Conservation (phyloP, 1,284 basidiomycete species). For the Amylostereum areolatum region DNA sequence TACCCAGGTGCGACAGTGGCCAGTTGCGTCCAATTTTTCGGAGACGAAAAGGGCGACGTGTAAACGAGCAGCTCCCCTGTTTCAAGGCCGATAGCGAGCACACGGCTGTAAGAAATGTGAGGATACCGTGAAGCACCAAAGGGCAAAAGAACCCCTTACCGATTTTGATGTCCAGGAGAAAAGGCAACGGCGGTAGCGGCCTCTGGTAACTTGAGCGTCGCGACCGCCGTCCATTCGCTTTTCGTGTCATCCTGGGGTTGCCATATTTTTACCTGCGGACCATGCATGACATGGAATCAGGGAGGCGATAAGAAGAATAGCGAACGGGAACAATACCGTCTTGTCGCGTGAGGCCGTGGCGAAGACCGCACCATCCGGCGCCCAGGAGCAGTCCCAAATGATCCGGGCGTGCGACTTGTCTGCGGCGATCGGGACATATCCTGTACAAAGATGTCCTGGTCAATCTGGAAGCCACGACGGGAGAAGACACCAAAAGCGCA, state of each 20-base stretch:
- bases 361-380: conserved; percentile 67
- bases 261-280: conserved; percentile 70
- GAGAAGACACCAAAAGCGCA: conserved; percentile 16
- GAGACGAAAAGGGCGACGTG: conserved; percentile 24
- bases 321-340: conserved; percentile 48
- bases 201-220: conserved; percentile 54
- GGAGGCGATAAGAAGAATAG: too few species aligned
- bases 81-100: conserved; percentile 68
- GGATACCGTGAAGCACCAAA: neutral
- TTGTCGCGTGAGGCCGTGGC: conserved; percentile 95
- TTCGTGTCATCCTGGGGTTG: conserved; percentile 23
- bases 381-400: conserved; percentile 94
- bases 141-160: conserved; percentile 27
- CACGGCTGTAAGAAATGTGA: conserved; percentile 35
- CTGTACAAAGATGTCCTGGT: conserved; percentile 24
- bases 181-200: conserved; percentile 73
- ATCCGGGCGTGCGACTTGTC: conserved; percentile 90
- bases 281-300: neutral
- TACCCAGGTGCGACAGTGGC: conserved; percentile 44
- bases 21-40: conserved; percentile 43
- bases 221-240: conserved; percentile 42
- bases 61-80: conserved; percentile 62
- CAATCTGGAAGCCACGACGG: neutral
- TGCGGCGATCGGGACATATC: conserved; percentile 55
- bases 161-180: conserved; percentile 29